These are phyloP conservation scores for Thermochaetoides thermophila DNA, from an alignment of 495 filamentous ascomycete genomes.

Conservation along the genomic window DNA sequence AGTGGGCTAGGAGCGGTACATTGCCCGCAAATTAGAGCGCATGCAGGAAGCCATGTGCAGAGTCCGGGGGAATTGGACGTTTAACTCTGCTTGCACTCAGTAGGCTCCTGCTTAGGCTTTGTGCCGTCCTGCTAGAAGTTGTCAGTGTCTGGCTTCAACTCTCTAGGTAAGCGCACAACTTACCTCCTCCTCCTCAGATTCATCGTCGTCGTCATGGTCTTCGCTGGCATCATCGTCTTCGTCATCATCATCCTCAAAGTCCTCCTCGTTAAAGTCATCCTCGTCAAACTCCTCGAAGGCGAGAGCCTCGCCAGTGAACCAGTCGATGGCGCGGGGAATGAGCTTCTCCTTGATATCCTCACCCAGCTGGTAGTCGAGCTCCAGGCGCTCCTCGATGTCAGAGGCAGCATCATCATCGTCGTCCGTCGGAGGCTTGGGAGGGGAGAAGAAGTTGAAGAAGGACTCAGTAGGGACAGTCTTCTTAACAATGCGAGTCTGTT, in stretches of 20 bases:
- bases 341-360: slow-evolving; percentile 99
- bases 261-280: slow-evolving; percentile 74
- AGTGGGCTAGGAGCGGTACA: slow-evolving; percentile 3
- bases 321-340: slow-evolving; percentile 96
- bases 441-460: slow-evolving; percentile 99
- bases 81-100: slow-evolving; percentile 99
- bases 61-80: too few relatives aligned
- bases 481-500: slow-evolving; percentile 97
- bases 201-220: slow-evolving; percentile 73
- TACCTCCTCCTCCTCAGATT: slow-evolving; percentile 87
- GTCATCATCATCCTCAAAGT: slow-evolving; percentile 83
- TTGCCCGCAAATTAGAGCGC: too few relatives aligned
- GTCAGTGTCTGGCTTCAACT: slow-evolving; percentile 3
- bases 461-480: slow-evolving; percentile 97
- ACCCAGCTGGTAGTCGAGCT: slow-evolving; percentile 96
- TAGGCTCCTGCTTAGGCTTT: slow-evolving; percentile 97
- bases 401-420: slow-evolving; percentile 65
- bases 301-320: slow-evolving; percentile 97
- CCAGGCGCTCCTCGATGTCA: slow-evolving; percentile 94
- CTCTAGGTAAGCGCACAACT: too few relatives aligned
- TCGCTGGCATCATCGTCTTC: slow-evolving; percentile 59
- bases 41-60: too few relatives aligned
- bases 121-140: slow-evolving; percentile 65
- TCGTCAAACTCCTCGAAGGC: slow-evolving; percentile 93
- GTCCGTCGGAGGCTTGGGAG: slow-evolving; percentile 69